phyloP scores from a whole-genome alignment of 371 early-diverging fungal genomes.

The Syncephalis fuscata region DNA sequence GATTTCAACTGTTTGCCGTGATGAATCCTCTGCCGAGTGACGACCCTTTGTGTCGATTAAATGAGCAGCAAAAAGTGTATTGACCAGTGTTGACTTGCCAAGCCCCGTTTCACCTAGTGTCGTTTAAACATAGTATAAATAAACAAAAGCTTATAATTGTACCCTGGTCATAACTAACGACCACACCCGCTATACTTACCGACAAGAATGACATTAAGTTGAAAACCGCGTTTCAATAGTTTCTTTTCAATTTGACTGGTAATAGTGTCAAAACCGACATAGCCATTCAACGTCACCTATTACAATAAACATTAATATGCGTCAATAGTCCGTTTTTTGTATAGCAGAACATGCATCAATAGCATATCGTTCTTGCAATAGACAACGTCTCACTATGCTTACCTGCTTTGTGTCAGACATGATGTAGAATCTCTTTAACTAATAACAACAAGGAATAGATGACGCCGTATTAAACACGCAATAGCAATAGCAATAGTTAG shows the following conservation, averaged over 20 bases:
- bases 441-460: too few species aligned
- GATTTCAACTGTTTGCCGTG: slow-evolving; percentile 73
- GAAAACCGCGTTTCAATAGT: slow-evolving; percentile 83
- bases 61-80: slow-evolving; percentile 81
- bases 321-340: too few species aligned
- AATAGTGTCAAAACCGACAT: slow-evolving; percentile 93
- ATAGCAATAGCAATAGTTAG: too few species aligned
- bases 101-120: slow-evolving; percentile 84
- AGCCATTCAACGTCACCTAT: slow-evolving; percentile 43
- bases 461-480: too few species aligned
- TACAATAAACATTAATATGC: neutral
- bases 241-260: slow-evolving; percentile 86
- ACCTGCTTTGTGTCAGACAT: too few species aligned
- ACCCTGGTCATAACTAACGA: too few species aligned
- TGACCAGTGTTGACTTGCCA: slow-evolving; percentile 97
- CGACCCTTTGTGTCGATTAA: slow-evolving; percentile 74
- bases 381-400: too few species aligned
- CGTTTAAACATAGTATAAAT: neutral
- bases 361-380: too few species aligned
- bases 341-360: too few species aligned
- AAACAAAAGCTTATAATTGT: neutral
- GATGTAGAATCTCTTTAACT: too few species aligned
- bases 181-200: slow-evolving; percentile 44
- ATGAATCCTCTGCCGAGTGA: slow-evolving; percentile 47
- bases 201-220: slow-evolving; percentile 89